Percentiles rank a stretch among this genome's conserved stretches.
phyloP scores from a whole-genome alignment of 2,329 filamentous ascomycete species.

The Fusarium papillatum region DNA sequence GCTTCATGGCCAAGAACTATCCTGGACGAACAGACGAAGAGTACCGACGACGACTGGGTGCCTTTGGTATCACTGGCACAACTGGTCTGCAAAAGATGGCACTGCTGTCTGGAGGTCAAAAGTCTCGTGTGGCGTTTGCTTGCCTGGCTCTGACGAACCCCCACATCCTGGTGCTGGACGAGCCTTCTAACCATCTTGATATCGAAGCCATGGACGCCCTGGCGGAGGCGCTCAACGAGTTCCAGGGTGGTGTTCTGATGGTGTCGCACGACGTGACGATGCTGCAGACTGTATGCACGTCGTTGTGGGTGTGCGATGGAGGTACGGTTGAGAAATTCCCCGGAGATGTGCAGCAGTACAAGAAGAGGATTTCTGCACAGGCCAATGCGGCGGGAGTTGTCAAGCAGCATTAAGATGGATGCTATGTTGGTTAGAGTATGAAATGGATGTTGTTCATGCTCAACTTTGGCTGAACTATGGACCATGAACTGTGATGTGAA shows the following conservation, averaged over 20 bases:
- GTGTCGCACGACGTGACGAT: slow-evolving; percentile 99
- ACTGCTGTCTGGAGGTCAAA: slow-evolving; percentile 95
- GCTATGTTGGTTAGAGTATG: neutral
- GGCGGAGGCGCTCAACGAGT: slow-evolving; percentile 84
- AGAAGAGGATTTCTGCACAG: slow-evolving; percentile 94
- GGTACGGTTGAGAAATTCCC: slow-evolving; percentile 97
- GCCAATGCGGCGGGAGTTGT: slow-evolving; percentile 92
- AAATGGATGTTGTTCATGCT: neutral
- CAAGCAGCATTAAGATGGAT: slow-evolving; percentile 64
- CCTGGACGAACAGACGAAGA: slow-evolving; percentile 95
- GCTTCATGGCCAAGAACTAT: slow-evolving; percentile 95
- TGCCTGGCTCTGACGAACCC: slow-evolving; percentile 94
- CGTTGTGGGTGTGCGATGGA: slow-evolving; percentile 95
- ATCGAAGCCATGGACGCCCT: slow-evolving; percentile 99
- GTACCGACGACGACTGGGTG: slow-evolving; percentile 94
- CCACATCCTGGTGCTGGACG: slow-evolving; percentile 97
- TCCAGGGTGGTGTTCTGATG: slow-evolving; percentile 97
- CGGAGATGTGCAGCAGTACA: slow-evolving; percentile 96
- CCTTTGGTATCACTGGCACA: slow-evolving; percentile 91
- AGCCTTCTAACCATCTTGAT: slow-evolving; percentile 98
- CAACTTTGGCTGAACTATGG: neutral
- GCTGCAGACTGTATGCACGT: slow-evolving; percentile 95
- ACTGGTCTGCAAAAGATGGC: slow-evolving; percentile 98
- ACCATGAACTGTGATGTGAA: neutral
- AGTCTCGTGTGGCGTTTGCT: slow-evolving; percentile 98